Evolutionary conservation across 2,329 filamentous ascomycete genomes (phyloP).

Genomic region (Cladorrhinum sp.): DNA sequence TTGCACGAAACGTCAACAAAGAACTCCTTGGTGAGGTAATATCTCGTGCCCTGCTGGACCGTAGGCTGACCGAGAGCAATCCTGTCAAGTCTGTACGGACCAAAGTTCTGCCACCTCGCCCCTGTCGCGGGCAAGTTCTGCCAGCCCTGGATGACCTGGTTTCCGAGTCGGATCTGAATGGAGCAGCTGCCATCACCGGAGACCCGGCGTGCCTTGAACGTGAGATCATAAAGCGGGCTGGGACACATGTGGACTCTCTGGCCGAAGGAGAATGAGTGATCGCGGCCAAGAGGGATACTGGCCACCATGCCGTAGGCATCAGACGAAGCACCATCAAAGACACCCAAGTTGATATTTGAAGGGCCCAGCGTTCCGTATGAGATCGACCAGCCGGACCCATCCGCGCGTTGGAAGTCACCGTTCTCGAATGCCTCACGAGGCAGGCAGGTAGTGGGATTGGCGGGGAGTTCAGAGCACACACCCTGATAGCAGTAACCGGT

Average conservation of each 20-base stretch:
- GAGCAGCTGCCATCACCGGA: not conserved
- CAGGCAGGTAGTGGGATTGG: not conserved
- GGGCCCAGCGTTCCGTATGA: not conserved
- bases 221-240: not conserved
- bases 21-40: not conserved
- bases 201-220: not conserved
- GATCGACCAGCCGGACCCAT: not conserved
- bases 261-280: not conserved
- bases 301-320: not conserved
- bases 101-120: not conserved
- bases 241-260: not conserved
- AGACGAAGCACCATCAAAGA: not conserved
- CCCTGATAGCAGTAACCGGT: slow-evolving; percentile 18
- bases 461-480: slow-evolving; percentile 13
- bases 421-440: not conserved
- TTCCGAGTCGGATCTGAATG: not conserved
- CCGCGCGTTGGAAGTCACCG: not conserved
- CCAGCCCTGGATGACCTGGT: not conserved
- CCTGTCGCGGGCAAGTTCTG: not conserved
- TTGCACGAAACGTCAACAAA: not conserved
- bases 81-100: not conserved
- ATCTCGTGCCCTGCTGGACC: not conserved
- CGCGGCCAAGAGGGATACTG: not conserved
- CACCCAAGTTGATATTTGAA: not conserved
- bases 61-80: not conserved